phyloP scores from a whole-genome alignment of 225 moss, liverwort and hornwort species.

The Marchantia polymorpha region DNA sequence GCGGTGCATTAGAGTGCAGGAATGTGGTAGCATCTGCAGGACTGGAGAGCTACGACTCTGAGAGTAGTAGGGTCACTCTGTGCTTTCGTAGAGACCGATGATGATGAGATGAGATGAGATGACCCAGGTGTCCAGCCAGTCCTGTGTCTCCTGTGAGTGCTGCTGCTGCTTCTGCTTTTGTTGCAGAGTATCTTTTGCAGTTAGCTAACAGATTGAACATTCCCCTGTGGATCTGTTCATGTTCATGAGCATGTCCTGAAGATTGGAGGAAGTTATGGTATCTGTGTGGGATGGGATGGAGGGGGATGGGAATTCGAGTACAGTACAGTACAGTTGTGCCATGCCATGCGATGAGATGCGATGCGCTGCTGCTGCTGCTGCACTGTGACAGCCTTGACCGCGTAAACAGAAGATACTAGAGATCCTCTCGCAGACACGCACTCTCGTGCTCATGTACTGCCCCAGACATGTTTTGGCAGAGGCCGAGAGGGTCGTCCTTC shows the following conservation, averaged over 20 bases:
- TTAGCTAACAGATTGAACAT: not conserved
- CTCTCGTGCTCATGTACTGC: not conserved
- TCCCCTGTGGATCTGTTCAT: not conserved
- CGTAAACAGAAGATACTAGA: not conserved
- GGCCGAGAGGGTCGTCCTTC: not conserved
- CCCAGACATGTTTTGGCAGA: not conserved
- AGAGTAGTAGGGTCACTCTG: not conserved
- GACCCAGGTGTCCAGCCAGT: too few species aligned
- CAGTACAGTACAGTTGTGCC: not conserved
- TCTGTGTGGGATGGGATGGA: not conserved
- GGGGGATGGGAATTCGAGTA: not conserved
- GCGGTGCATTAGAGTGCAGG: too few species aligned
- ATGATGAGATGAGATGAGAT: too few species aligned
- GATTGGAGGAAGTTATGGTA: not conserved
- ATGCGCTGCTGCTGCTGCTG: not conserved
- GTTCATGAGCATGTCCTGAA: not conserved
- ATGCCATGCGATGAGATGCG: too few species aligned
- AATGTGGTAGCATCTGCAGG: not conserved
- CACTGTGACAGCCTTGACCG: not conserved
- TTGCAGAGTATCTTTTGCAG: not conserved
- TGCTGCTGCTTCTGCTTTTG: too few species aligned
- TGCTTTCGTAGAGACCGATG: not conserved
- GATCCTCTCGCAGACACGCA: not conserved
- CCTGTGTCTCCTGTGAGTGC: too few species aligned
- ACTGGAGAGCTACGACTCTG: not conserved